Evolutionary conservation across 257 asterid species (phyloP).

Genomic region (Scutellaria barbata): DNA sequence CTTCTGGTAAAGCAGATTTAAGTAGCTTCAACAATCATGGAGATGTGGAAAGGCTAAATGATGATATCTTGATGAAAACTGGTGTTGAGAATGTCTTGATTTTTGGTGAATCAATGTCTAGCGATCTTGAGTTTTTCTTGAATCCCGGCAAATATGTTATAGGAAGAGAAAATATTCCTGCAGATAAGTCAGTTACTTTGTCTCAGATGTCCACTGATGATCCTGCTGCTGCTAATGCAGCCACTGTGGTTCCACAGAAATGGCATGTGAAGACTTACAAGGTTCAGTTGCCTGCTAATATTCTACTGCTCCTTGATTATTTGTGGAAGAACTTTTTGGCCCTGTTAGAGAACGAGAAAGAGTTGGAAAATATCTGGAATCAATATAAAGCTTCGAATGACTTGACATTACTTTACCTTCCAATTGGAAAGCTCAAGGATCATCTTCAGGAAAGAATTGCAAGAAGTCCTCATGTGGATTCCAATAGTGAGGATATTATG

Average conservation of each 20-base stretch:
- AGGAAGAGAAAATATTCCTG: slow-evolving; percentile 48
- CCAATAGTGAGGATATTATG: slow-evolving; percentile 39
- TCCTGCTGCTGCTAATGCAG: slow-evolving; percentile 43
- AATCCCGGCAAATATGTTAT: slow-evolving; percentile 52
- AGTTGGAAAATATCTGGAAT: slow-evolving; percentile 37
- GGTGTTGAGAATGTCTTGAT: slow-evolving; percentile 47
- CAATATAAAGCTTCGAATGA: slow-evolving; percentile 44
- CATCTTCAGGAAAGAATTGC: slow-evolving; percentile 41
- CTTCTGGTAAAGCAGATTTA: slow-evolving; percentile 46
- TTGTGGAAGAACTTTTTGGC: slow-evolving; percentile 46
- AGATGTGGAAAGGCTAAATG: slow-evolving; percentile 36
- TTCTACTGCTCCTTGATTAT: slow-evolving; percentile 45
- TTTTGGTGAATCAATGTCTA: slow-evolving; percentile 63
- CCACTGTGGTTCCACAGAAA: slow-evolving; percentile 49
- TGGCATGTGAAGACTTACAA: slow-evolving; percentile 53
- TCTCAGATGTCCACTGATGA: slow-evolving; percentile 40
- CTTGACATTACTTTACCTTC: slow-evolving; percentile 43
- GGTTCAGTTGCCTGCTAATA: slow-evolving; percentile 55
- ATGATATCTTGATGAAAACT: slow-evolving; percentile 42
- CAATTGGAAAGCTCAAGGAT: slow-evolving; percentile 49
- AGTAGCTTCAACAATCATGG: slow-evolving; percentile 46
- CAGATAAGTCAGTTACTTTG: slow-evolving; percentile 40
- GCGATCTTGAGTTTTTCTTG: slow-evolving; percentile 64
- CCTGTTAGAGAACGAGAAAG: slow-evolving; percentile 46
- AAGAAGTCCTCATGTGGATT: slow-evolving; percentile 38